These are phyloP conservation scores for Gloeopeniophorella convolvens DNA, from an alignment of 768 basidiomycete genomes.

Conservation along the genomic window DNA sequence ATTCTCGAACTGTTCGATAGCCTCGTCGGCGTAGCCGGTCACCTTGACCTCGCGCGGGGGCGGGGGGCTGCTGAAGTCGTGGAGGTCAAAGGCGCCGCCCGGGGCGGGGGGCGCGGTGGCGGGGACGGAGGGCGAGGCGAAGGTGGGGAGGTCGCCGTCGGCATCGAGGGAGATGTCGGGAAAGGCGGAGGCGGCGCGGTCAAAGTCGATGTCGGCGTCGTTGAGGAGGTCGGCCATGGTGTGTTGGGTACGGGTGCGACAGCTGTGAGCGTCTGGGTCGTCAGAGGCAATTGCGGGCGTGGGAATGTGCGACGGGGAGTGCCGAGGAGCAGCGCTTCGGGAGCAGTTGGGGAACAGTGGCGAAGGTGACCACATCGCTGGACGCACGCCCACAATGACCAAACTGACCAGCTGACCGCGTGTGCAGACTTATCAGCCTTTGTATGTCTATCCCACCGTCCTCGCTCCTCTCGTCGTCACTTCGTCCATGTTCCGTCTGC, in stretches of 20 bases:
- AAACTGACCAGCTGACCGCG: conserved; percentile 6
- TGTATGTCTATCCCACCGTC: conserved; percentile 10
- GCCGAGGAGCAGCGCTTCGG: background rate
- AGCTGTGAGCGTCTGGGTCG: too few relatives aligned
- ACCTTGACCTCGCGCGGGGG: conserved; percentile 57
- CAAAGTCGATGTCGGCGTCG: conserved; percentile 66
- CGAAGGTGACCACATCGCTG: too few relatives aligned
- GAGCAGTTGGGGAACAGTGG: too few relatives aligned
- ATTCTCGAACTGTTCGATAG: conserved; percentile 74
- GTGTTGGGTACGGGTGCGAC: background rate
- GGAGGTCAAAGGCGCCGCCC: conserved; percentile 50
- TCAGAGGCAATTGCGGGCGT: background rate
- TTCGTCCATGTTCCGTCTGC: conserved; percentile 7
- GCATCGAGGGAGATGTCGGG: conserved; percentile 80
- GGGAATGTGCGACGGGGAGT: background rate
- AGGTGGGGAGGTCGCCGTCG: conserved; percentile 43
- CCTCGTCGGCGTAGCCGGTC: conserved; percentile 68
- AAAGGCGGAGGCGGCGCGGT: conserved; percentile 74
- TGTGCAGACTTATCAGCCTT: conserved; percentile 5
- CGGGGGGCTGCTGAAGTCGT: conserved; percentile 52
- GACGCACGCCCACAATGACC: conserved; percentile 5
- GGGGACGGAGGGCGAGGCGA: conserved; percentile 31
- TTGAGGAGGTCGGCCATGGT: conserved; percentile 33
- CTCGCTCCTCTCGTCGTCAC: background rate
- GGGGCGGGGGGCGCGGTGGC: conserved; percentile 18